A percentile compares a stretch with the other conserved stretches of the same genome.
These are phyloP conservation scores for Candida sanyaensis DNA, from an alignment of 1,139 yeast species.

Conservation along the genomic window DNA sequence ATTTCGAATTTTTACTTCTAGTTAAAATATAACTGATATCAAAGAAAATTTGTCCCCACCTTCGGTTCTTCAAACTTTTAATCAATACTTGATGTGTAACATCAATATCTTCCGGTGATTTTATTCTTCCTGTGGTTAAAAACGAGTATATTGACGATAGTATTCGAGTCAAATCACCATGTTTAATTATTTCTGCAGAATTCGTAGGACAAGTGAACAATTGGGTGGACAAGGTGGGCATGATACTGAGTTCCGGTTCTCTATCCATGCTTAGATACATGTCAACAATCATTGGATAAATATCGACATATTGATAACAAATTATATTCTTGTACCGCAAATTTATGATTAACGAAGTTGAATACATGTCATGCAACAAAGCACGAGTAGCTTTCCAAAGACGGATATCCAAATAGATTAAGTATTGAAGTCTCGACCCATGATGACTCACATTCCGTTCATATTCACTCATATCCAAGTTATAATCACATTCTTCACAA, in stretches of 20 bases:
- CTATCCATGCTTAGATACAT: slow-evolving; percentile 69
- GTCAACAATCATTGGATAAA: slow-evolving; percentile 79
- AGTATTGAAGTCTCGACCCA: slow-evolving; percentile 79
- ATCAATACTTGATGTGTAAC: slow-evolving; percentile 44
- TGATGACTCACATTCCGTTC: slow-evolving; percentile 31
- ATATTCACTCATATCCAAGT: slow-evolving; percentile 29
- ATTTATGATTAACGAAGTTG: slow-evolving; percentile 70
- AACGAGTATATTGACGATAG: slow-evolving; percentile 68
- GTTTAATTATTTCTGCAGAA: slow-evolving; percentile 66
- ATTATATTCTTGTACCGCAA: slow-evolving; percentile 58
- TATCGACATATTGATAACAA: slow-evolving; percentile 79
- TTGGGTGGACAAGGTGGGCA: slow-evolving; percentile 80
- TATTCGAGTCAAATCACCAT: slow-evolving; percentile 70
- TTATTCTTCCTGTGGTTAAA: slow-evolving; percentile 58
- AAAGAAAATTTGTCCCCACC: slow-evolving; percentile 83
- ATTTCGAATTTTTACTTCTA: slow-evolving; percentile 58
- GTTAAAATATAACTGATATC: slow-evolving; percentile 80
- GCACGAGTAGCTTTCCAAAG: slow-evolving; percentile 70
- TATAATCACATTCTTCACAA: slow-evolving; percentile 49
- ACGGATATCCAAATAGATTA: slow-evolving; percentile 68
- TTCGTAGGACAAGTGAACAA: slow-evolving; percentile 82
- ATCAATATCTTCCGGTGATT: slow-evolving; percentile 47
- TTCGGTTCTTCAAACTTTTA: slow-evolving; percentile 65
- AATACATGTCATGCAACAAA: slow-evolving; percentile 65
- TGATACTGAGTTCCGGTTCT: slow-evolving; percentile 80